Evolutionary conservation across 2,329 filamentous ascomycete genomes (phyloP), one percentile per base, ranked within the genome.

Genomic region (Nannizziopsis arthrosporioides): DNA sequence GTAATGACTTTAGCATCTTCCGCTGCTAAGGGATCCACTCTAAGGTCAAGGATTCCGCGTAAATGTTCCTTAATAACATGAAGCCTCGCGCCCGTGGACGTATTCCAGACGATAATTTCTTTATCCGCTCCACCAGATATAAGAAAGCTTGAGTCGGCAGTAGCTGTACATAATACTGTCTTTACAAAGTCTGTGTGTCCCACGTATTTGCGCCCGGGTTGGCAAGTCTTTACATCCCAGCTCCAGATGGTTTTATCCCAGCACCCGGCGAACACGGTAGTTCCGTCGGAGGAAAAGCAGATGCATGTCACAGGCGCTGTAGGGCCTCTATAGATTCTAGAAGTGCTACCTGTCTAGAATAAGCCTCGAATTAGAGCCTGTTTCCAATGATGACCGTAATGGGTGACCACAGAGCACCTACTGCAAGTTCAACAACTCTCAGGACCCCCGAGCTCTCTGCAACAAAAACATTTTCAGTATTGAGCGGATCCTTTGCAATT

Each of bases 161-260:
- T 59, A 18, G 68, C 75, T 10, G 77, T 72, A 56, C 76, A 80
- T 11, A 84, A 67, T 2, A 96, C 69, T 3, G 84, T 74, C 68
- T 95, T 95, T 58, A 98, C 84, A 61, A 98, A 98, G 67, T 98
- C 92, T 1, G 77, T 73, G 64, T 96, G 90, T 3, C 87, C 88
- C 50, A 76, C 75, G 56, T 81, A 88, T 54, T 73, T 80, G 52
- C 70, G 74, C n/a, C 70, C 71, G 1, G 70, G 67, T 27, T 71
- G 63, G 38, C 71, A 72, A 2, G 78, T 78, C 14, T 73, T 69
- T 30, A 82, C 69, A 57, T 85, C 75, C 84, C 87, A 95, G 30
- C 83, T 84, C 81, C 88, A 94, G 50, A 96, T 76, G 15, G 79
- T 76, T 68, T 94, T 94, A 68, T 98, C 90, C 92, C 92, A 98